Evolutionary conservation across 805 yeast genomes (phyloP), one percentile per base, ranked within the genome.

Genomic region (Priceomyces fermenticarens): DNA sequence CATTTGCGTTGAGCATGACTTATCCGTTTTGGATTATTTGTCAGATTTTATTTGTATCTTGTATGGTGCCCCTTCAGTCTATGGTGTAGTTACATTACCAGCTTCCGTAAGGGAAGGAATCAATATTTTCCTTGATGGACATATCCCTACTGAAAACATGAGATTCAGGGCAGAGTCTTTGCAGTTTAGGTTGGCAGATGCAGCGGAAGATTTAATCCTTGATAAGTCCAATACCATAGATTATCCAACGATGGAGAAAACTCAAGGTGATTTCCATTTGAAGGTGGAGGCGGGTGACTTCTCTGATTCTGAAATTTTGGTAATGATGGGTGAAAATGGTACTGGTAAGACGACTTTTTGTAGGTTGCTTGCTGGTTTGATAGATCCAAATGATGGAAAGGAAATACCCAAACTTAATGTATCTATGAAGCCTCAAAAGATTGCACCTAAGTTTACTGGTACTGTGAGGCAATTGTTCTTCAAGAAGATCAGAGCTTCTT

Each of bases 311-410:
- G 99, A 93, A 73, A 93, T 93, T 55, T 77, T 93, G 57, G 99
- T 93, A 43, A 88, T 93, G 97, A 91, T 93, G 96, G 99, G 99
- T 63, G 99, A 93, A 72, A 93, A 93, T 67, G 99, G 99, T 73
- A 93, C 99, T 13, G 99, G 99, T 75, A 93, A 93, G 73, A 93
- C 99, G 32, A 93, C 99, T 11, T 83, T 93, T 74, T 91, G 97
- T 79, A 87, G 85, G 65, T 73, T 93, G 57, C 75, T 93, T 57
- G 98, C 99, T 15, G 99, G 98, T 60, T 88, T 88, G 20, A 76
- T 88, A 52, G 75, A 85, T 37, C 91, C 99, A 26, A 99, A 93
- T 67, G 78, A 77, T 52, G 88, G 88, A 43, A 63, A 72, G 45
- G 80, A 81, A 59, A 82, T 88, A 46, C 97, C 97, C 38, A 84